Base-by-base conservation (phyloP, 2,329 filamentous ascomycete species). In the Aspergillus sp. region DNA sequence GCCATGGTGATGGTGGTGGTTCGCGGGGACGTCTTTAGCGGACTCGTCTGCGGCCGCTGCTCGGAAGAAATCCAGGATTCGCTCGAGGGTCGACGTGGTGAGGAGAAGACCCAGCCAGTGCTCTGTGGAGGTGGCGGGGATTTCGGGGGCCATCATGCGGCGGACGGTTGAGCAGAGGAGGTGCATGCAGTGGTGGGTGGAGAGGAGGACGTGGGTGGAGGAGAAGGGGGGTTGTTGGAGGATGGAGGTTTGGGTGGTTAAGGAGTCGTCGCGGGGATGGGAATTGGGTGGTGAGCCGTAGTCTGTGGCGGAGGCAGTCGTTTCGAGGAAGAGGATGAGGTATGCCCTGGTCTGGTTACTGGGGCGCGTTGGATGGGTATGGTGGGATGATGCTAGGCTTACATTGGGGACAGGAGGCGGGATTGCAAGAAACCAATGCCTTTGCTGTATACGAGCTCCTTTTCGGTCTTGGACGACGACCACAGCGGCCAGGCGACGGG, bases 51-150 rank as follows among this genome's bases (percentile, higher is more conserved):
- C 50, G 1, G 62, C 51, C 2, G 60, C 51, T 6, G 60, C 57
- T 10, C 48, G 10, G 44, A 66, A 65, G 32, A 66, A 64, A 8
- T 56, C 30, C 4, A 65, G 48, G 17, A 65, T 51, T 8, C 58
- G 52, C 30, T 65, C 63, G 22, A 66, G 54, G 1, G 63, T 66
- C 5, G 62, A 65, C 1, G 58, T 64, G 2, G 59, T 59, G n/a
- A 65, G 61, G 43, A 66, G 63, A 1, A 65, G 52, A 45, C 53
- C 56, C 32, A 66, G 50, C 63, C 64, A 66, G 22, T 50, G 58
- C 47, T 62, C 59, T 7, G 62, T 57, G 1, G 62, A 56, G 17
- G 62, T 45, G 35, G 50, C 40, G 3, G 57, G 45, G 20, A 65
- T 61, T n/a, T 64, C 60, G 3, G 64, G 64, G 8, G 46, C 52